Conservation (phyloP, 2,329 filamentous ascomycete genomes). For the Arthrinium phaeospermum region DNA sequence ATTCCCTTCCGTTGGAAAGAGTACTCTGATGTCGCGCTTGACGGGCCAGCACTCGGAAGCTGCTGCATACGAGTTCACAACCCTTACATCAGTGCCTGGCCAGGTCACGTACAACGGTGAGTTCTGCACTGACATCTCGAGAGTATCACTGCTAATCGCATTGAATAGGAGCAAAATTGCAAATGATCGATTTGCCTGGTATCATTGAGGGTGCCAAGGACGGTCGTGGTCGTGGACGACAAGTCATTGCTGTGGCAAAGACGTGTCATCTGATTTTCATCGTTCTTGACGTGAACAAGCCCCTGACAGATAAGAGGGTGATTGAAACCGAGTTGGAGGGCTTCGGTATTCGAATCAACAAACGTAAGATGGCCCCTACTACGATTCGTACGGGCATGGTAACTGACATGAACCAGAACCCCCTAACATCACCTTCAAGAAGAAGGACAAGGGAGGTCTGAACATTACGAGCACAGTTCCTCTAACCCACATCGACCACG, state of each 20-base stretch:
- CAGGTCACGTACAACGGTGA: conserved; percentile 91
- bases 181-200: conserved; percentile 97
- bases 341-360: conserved; percentile 98
- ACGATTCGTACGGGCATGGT: neutral
- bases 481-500: conserved; percentile 88
- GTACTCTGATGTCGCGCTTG: conserved; percentile 92
- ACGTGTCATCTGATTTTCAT: conserved; percentile 99
- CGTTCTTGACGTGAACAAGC: conserved; percentile 97
- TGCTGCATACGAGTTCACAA: conserved; percentile 98
- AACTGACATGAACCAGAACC: conserved; percentile 56
- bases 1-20: conserved; percentile 97
- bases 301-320: conserved; percentile 92
- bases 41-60: conserved; percentile 98
- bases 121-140: conserved; percentile 10
- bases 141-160: neutral
- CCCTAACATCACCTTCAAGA: conserved; percentile 98
- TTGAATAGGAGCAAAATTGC: conserved; percentile 78
- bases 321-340: conserved; percentile 96
- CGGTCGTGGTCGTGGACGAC: conserved; percentile 93
- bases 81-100: conserved; percentile 93
- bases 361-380: conserved; percentile 48
- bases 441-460: conserved; percentile 98
- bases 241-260: conserved; percentile 98
- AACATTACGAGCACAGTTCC: conserved; percentile 95
- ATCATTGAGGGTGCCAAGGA: conserved; percentile 99